Conservation (phyloP, 176 grass and related monocot species). For the Bonia amplexicaulis region DNA sequence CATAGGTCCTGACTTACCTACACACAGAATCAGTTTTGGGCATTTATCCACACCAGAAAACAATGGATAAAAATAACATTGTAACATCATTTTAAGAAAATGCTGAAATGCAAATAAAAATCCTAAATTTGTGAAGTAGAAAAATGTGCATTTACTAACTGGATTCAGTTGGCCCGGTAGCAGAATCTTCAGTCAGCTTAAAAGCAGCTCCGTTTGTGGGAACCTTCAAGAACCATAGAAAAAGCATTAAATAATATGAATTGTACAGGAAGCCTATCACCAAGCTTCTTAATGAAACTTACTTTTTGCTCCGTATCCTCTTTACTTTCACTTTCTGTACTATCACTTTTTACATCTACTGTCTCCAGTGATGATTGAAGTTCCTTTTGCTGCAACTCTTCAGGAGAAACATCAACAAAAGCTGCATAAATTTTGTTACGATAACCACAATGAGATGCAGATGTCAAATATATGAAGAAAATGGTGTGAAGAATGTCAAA, state of each 20-base stretch:
- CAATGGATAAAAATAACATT: neutral
- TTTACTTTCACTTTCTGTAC: conserved; percentile 38
- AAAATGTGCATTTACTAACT: conserved; percentile 41
- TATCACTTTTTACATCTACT: conserved; percentile 39
- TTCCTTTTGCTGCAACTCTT: conserved; percentile 68
- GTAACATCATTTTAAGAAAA: conserved; percentile 24
- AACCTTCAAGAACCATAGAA: conserved; percentile 47
- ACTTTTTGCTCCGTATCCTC: conserved; percentile 51
- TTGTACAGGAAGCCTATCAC: conserved; percentile 10
- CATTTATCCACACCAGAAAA: conserved; percentile 3
- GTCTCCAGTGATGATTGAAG: conserved; percentile 55
- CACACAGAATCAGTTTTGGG: conserved; percentile 14
- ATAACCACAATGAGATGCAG: neutral
- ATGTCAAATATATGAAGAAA: conserved; percentile 21
- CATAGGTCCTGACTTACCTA: conserved; percentile 53
- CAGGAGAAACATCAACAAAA: conserved; percentile 93
- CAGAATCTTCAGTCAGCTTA: conserved; percentile 44
- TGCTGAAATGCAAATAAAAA: conserved; percentile 13
- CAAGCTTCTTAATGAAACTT: conserved; percentile 22
- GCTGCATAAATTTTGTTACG: conserved; percentile 48
- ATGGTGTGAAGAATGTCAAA: neutral
- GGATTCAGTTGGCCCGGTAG: conserved; percentile 47
- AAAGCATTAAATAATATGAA: neutral
- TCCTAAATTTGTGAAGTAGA: neutral
- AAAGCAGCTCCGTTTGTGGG: conserved; percentile 75